Evolutionary conservation across 1,284 basidiomycete species (phyloP).

Genomic region (Cryptococcus sp.): DNA sequence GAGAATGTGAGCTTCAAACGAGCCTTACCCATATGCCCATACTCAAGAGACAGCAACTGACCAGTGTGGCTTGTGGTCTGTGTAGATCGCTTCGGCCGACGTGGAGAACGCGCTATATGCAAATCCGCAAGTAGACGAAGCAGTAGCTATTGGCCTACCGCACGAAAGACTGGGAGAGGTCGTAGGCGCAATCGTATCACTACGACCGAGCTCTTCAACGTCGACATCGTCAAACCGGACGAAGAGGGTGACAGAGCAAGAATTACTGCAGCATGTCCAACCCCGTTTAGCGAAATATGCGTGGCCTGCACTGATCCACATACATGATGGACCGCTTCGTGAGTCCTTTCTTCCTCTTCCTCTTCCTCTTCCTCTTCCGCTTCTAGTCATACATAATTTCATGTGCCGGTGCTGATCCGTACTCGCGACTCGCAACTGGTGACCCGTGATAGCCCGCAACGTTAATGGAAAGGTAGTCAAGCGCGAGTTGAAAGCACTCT

Average conservation of each 20-base stretch:
- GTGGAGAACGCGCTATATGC: conserved; percentile 46
- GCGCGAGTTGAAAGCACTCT: conserved; percentile 31
- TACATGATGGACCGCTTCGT: conserved; percentile 30
- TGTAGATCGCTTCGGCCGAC: conserved; percentile 39
- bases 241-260: conserved; percentile 20
- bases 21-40: not conserved
- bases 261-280: conserved; percentile 20
- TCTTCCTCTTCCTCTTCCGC: not conserved
- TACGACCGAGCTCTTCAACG: conserved; percentile 13
- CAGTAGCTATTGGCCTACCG: conserved; percentile 41
- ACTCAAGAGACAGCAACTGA: too few species aligned
- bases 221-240: not conserved
- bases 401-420: too few species aligned
- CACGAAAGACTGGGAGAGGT: conserved; percentile 41
- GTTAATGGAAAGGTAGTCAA: conserved; percentile 44
- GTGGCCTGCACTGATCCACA: conserved; percentile 29
- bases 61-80: too few species aligned
- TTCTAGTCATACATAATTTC: too few species aligned
- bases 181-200: conserved; percentile 38
- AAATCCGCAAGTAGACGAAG: conserved; percentile 38
- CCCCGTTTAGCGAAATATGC: conserved; percentile 29
- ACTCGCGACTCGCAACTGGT: too few species aligned
- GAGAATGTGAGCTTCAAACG: conserved; percentile 39
- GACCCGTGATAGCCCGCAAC: conserved; percentile 28
- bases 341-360: conserved; percentile 9